Conservation (phyloP, 225 moss, liverwort and hornwort genomes). For the Ulota crispa region DNA sequence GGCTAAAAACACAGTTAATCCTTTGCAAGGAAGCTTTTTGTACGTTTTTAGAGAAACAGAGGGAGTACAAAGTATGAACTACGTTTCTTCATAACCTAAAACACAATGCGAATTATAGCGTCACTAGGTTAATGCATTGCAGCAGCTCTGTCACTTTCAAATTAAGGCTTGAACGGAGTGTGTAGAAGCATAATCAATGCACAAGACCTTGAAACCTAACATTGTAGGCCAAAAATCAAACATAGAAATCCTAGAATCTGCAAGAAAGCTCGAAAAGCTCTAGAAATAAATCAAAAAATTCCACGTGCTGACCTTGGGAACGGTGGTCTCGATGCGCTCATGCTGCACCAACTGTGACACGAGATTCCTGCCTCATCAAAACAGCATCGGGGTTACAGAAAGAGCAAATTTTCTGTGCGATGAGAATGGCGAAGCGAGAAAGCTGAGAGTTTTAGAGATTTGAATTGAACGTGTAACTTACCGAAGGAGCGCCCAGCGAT, state of each 20-base stretch:
- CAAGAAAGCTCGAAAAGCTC: neutral
- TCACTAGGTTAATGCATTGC: neutral
- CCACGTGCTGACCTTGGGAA: constrained; percentile 66
- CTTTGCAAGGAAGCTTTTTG: too few species aligned
- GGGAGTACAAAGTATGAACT: too few species aligned
- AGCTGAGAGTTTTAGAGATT: neutral
- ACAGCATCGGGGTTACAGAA: neutral
- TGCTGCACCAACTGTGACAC: constrained; percentile 94
- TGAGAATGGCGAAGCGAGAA: neutral
- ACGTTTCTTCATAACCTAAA: neutral
- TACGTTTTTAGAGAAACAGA: too few species aligned
- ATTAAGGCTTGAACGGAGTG: neutral
- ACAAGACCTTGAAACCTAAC: neutral
- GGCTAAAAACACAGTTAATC: too few species aligned
- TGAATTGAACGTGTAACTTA: constrained; percentile 1
- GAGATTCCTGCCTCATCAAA: constrained; percentile 58
- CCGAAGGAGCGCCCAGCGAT: constrained; percentile 86
- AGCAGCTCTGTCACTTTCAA: neutral
- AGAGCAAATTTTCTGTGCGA: neutral
- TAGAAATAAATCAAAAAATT: neutral
- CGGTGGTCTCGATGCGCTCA: constrained; percentile 90
- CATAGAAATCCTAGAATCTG: neutral
- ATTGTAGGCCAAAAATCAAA: neutral
- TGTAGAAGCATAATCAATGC: neutral
- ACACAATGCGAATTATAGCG: neutral